These are phyloP conservation scores for Zasmidium angulare DNA, from an alignment of 2,329 filamentous ascomycete species.

Conservation along the genomic window DNA sequence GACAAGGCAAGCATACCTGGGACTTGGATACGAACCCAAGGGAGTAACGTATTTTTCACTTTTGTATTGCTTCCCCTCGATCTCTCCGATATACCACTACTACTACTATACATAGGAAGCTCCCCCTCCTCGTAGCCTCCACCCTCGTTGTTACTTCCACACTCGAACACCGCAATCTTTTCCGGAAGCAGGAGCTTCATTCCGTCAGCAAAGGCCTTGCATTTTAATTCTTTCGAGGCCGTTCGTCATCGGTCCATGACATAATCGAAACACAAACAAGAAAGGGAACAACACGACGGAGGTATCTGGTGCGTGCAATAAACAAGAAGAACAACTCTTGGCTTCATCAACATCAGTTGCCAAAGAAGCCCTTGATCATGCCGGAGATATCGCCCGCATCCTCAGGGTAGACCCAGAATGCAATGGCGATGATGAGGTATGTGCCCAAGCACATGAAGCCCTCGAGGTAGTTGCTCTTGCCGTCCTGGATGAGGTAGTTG, in stretches of 20 bases:
- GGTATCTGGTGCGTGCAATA: neutral
- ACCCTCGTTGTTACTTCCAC: neutral
- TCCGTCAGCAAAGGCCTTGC: neutral
- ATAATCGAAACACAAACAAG: neutral
- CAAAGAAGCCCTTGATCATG: conserved; percentile 19
- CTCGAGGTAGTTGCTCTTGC: conserved; percentile 83
- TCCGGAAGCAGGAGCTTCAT: no score
- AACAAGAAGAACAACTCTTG: neutral
- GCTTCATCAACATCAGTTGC: conserved; percentile 5
- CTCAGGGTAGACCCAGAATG: conserved; percentile 59
- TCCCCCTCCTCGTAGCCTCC: no score
- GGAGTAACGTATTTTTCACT: no score
- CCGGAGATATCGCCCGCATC: conserved; percentile 22
- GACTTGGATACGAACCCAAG: no score
- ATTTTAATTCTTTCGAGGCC: neutral
- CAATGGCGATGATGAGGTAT: conserved; percentile 61
- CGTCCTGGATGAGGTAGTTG: conserved; percentile 83
- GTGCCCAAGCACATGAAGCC: conserved; percentile 61
- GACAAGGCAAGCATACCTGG: neutral
- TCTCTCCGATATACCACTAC: no score
- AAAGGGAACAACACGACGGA: neutral
- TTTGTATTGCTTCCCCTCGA: no score
- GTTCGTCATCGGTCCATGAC: neutral
- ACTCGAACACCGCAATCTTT: neutral
- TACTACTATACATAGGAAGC: no score